A percentile compares a stretch with the other conserved stretches of the same genome.
Evolutionary conservation across 441 rosid species (phyloP).

Genomic region (Theobroma grandiflorum): DNA sequence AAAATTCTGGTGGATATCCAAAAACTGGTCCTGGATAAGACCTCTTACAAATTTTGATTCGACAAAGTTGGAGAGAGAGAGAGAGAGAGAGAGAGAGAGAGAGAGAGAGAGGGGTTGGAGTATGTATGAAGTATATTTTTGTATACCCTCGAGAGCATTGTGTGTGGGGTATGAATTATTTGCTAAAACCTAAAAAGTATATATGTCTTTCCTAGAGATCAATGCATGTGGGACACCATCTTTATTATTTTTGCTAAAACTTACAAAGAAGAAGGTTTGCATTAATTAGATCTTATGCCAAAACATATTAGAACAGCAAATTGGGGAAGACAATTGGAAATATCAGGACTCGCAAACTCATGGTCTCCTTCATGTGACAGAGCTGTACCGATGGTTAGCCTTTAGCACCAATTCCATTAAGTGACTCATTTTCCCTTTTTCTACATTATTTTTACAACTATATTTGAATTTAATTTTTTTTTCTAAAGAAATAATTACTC

Average conservation of each 20-base stretch:
- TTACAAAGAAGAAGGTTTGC: background rate
- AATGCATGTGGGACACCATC: background rate
- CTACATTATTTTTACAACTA: background rate
- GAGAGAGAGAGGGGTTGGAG: background rate
- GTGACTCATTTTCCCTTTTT: background rate
- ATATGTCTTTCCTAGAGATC: background rate
- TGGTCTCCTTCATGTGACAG: background rate
- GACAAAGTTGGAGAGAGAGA: conserved; percentile 17
- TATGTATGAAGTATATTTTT: conserved; percentile 18
- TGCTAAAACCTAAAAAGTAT: background rate
- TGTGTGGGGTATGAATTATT: background rate
- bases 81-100: background rate
- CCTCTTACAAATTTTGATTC: conserved; percentile 3
- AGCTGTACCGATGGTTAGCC: background rate
- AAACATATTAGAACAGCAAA: background rate
- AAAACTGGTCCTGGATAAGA: conserved; percentile 36
- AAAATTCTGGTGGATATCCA: conserved; percentile 21
- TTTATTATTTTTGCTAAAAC: background rate
- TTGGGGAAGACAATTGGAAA: conserved; percentile 16
- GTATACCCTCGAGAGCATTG: background rate
- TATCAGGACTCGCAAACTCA: background rate
- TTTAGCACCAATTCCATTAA: background rate
- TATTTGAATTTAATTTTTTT: background rate
- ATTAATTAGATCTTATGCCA: background rate
- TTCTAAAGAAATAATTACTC: no score